A percentile compares a stretch with the other conserved stretches of the same genome.
Evolutionary conservation across 148 eudicot genomes (phyloP).

Genomic region (Fagopyrum tataricum): DNA sequence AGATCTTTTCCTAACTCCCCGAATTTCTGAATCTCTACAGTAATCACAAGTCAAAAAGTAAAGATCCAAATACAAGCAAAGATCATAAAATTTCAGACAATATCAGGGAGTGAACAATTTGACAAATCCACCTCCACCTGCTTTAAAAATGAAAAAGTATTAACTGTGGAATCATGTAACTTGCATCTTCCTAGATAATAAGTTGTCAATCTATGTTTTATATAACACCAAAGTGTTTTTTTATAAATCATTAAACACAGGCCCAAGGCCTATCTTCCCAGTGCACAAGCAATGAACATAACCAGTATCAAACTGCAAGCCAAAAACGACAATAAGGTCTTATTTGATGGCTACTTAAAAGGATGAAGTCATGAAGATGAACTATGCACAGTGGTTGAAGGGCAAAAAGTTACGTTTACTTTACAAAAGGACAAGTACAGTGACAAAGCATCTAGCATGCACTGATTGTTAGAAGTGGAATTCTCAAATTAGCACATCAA

Average conservation of each 20-base stretch:
- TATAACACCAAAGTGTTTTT: neutral
- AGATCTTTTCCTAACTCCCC: slow-evolving; percentile 11
- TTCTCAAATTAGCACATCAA: neutral
- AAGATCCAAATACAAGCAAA: neutral
- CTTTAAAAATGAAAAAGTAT: neutral
- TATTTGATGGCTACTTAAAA: neutral
- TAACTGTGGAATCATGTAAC: neutral
- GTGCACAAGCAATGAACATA: neutral
- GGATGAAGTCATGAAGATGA: slow-evolving; percentile 1
- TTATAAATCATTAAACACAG: neutral
- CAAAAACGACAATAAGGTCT: neutral
- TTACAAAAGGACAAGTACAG: neutral
- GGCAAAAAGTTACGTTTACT: neutral
- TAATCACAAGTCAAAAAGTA: neutral
- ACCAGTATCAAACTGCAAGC: neutral
- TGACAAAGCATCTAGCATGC: neutral
- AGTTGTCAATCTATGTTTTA: neutral
- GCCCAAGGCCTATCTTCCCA: neutral
- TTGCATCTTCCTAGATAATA: neutral
- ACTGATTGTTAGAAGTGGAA: neutral
- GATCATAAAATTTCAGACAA: neutral
- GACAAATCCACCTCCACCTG: neutral
- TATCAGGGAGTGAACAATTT: neutral
- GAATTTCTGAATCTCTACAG: slow-evolving; percentile 5
- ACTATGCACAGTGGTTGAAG: neutral